These are phyloP conservation scores for Thelonectria discophora DNA, from an alignment of 2,329 filamentous ascomycete species.

Conservation along the genomic window DNA sequence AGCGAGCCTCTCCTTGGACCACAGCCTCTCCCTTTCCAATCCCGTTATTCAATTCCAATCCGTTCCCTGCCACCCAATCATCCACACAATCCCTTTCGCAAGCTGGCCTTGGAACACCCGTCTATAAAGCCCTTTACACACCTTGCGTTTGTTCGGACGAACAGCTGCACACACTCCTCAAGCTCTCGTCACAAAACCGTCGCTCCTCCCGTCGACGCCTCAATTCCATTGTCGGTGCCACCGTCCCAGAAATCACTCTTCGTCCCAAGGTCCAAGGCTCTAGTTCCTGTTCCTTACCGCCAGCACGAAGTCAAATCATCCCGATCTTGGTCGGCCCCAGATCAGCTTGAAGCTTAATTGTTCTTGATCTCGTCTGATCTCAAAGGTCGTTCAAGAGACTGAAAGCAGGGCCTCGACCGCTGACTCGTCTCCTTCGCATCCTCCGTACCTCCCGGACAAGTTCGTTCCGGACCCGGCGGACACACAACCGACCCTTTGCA, in stretches of 20 bases:
- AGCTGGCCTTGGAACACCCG: constrained; percentile 38
- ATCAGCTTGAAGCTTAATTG: constrained; percentile 21
- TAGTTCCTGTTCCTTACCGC: constrained; percentile 10
- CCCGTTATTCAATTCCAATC: constrained; percentile 35
- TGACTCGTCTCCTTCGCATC: constrained; percentile 23
- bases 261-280: constrained; percentile 10
- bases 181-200: neutral
- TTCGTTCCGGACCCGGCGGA: constrained; percentile 21
- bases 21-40: constrained; percentile 38
- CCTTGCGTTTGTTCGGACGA: constrained; percentile 5
- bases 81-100: constrained; percentile 37
- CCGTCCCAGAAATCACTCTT: neutral
- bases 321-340: constrained; percentile 11
- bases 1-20: constrained; percentile 31
- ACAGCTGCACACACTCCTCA: neutral
- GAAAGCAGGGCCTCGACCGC: constrained; percentile 33
- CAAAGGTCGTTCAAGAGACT: constrained; percentile 6
- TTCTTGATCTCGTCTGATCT: too few species aligned
- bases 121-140: constrained; percentile 20
- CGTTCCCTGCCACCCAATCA: constrained; percentile 21
- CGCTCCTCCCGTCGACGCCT: constrained; percentile 19
- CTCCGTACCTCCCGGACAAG: constrained; percentile 5
- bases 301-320: constrained; percentile 2
- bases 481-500: constrained; percentile 17
- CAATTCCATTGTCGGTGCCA: constrained; percentile 22